These are phyloP conservation scores for Phyllachora maydis DNA, from an alignment of 2,329 filamentous ascomycete species.

Conservation along the genomic window DNA sequence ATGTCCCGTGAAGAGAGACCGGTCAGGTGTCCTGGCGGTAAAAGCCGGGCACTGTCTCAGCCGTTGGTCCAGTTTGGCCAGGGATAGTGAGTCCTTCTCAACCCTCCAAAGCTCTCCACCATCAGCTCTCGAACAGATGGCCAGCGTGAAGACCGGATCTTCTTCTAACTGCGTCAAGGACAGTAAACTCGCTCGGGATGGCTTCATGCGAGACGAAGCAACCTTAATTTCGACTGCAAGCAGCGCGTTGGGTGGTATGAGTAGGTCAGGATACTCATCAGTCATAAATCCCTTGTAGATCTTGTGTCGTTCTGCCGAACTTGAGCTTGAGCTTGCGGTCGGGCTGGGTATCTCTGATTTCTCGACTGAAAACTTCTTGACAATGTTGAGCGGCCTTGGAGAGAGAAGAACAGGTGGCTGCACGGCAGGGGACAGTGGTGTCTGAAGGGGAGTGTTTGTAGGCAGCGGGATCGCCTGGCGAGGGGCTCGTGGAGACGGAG, in stretches of 20 bases:
- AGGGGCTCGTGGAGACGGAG: conserved; percentile 50
- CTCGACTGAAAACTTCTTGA: conserved; percentile 11
- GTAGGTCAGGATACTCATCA: conserved; percentile 68
- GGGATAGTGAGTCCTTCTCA: conserved; percentile 72
- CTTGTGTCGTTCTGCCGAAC: no score
- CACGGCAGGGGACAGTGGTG: conserved; percentile 22
- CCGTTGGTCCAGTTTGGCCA: conserved; percentile 64
- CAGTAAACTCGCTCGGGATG: conserved; percentile 69
- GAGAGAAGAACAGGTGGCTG: conserved; percentile 15
- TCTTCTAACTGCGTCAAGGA: conserved; percentile 66
- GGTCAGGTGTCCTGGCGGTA: conserved; percentile 60
- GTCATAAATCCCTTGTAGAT: conserved; percentile 64
- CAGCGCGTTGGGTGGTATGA: conserved; percentile 75
- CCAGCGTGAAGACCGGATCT: conserved; percentile 84
- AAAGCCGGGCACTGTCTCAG: conserved; percentile 58
- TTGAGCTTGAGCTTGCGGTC: no score
- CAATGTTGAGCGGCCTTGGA: conserved; percentile 17
- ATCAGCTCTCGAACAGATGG: conserved; percentile 59
- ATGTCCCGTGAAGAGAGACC: conserved; percentile 74
- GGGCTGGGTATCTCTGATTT: no score
- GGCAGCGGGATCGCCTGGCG: conserved; percentile 55
- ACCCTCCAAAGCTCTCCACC: conserved; percentile 74
- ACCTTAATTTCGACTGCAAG: conserved; percentile 73
- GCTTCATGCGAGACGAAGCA: conserved; percentile 85
- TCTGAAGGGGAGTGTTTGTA: conserved; percentile 44